Base-by-base conservation (phyloP, 108 stramenopile genomes). In the Cyclostephanos invisitatus region DNA sequence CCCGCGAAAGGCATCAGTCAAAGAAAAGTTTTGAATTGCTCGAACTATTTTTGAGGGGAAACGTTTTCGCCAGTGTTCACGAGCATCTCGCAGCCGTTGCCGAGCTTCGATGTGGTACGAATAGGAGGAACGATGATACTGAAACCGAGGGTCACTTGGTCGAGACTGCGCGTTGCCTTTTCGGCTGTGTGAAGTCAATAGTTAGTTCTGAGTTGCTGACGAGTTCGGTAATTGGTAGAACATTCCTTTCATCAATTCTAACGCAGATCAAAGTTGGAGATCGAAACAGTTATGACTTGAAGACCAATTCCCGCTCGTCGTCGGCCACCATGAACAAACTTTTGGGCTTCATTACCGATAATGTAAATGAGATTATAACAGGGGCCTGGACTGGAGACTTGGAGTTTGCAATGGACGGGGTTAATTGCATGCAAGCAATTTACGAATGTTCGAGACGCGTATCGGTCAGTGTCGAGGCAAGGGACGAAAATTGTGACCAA, bases 381-480 rank as follows among this genome's bases (percentile, higher is more conserved):
- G 74, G 80, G 18, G 65, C 72, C 5, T 50, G 82, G 50, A 79
- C 80, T 15, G 62, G 55, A 40, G 77, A 82, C 53, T 73, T 84
- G 36, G 71, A 63, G 21, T 84, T 84, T 77, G 75, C 61, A 12
- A 84, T 84, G 84, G 75, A 78, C 65, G 84, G 75, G 24, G 70
- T 84, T 5, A 40, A 24, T 24, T 75, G 73, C 44, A 62, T 84
- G 24, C 67, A 82, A 36, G 64, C 67, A 11, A 77, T 82, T 61
- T 59, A 57, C 8, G 59, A 68, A 25, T 84, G 84, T 56, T 67
- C 76, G 21, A 29, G 50, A 25, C 77, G 77, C 18, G 20, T 77
- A 49, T 67, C 59, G 20, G 56, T 38, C 12, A 32, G 44, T 15
- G 44, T n/a, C 20, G 68, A 54, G 21, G 46, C 38, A 35, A 53